Base-by-base conservation (phyloP, 768 basidiomycete species). In the Pleurotus cornucopiae region DNA sequence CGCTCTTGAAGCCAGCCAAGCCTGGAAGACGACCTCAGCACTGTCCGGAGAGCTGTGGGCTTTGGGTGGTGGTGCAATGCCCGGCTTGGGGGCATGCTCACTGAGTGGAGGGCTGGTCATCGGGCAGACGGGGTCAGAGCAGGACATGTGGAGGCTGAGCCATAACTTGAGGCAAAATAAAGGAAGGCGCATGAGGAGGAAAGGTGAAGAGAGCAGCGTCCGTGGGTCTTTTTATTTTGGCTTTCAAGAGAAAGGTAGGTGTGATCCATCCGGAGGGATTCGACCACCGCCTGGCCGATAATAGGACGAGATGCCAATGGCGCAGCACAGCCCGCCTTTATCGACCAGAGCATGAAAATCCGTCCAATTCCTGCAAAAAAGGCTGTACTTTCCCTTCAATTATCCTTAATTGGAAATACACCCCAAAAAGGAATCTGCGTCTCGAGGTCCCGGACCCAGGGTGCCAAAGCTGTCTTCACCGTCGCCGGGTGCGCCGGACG, bases 1-100 rank as follows among this genome's bases (percentile, higher is more conserved):
- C 60, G 71, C 65, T 62, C 85, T 76, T 26, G 85, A 86, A 9
- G 81, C 76, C 14, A 83, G 62, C 85, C 85, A 86, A 30, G 78
- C 79, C 49, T 83, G 78, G 55, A 76, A 79, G 21, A 74, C 64
- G 4, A 72, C 66, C 44, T 72, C 66, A 46, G 71, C 67, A 21
- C 57, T 56, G 44, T 54, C 49, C 39, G 53, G 38, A 20, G 54
- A 26, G 21, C 45, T 48, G 2, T 51, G 56, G 12, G 45, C 30
- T 56, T 44, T 58, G 46, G 18, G 60, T 47, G 39, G 63, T 61
- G 13, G 46, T 56, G 5, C 56, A 46, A n/a, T 49, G 60, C 39
- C 46, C 57, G 46, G 40, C 61, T 56, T 55, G 65, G 45, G 64
- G 34, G 21, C 65, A 61, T n/a, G 66, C 47, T 40, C 62, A 60